These are phyloP conservation scores for Cladorrhinum sp. DNA, from an alignment of 2,329 filamentous ascomycete species.

Conservation along the genomic window DNA sequence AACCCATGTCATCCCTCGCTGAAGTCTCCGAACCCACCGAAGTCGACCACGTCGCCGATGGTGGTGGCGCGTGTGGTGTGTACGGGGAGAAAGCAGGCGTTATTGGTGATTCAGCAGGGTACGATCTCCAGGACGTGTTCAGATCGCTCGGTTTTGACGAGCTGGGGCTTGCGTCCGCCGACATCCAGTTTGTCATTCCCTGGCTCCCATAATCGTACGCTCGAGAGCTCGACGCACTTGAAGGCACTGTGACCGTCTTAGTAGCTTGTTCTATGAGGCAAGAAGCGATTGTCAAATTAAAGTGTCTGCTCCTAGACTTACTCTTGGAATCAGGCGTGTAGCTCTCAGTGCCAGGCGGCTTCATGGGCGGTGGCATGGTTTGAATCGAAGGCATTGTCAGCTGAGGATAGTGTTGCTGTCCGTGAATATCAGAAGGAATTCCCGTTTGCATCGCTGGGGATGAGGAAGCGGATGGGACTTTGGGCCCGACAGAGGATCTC, in stretches of 20 bases:
- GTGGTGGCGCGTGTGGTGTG: conserved; percentile 38
- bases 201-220: conserved; percentile 41
- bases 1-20: conserved; percentile 44
- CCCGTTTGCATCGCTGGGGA: conserved; percentile 46
- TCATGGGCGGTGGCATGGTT: conserved; percentile 44
- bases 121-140: conserved; percentile 48
- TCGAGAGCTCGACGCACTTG: conserved; percentile 34
- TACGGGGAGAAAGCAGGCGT: conserved; percentile 51
- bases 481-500: conserved; percentile 39
- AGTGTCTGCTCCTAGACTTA: conserved; percentile 33
- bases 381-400: conserved; percentile 45
- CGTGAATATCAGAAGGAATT: conserved; percentile 41
- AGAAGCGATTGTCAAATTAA: not conserved
- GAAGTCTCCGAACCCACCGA: conserved; percentile 38
- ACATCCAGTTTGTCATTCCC: conserved; percentile 43
- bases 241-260: conserved; percentile 34
- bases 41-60: conserved; percentile 42
- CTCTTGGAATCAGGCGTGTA: conserved; percentile 42
- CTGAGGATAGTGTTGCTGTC: conserved; percentile 41
- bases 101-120: conserved; percentile 49
- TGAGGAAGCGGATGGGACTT: conserved; percentile 45
- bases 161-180: conserved; percentile 40
- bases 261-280: conserved; percentile 13
- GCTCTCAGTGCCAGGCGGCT: conserved; percentile 37
- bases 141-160: conserved; percentile 44